Base-by-base conservation (phyloP, 805 yeast genomes). In the Starmerella gropengiesseri region DNA sequence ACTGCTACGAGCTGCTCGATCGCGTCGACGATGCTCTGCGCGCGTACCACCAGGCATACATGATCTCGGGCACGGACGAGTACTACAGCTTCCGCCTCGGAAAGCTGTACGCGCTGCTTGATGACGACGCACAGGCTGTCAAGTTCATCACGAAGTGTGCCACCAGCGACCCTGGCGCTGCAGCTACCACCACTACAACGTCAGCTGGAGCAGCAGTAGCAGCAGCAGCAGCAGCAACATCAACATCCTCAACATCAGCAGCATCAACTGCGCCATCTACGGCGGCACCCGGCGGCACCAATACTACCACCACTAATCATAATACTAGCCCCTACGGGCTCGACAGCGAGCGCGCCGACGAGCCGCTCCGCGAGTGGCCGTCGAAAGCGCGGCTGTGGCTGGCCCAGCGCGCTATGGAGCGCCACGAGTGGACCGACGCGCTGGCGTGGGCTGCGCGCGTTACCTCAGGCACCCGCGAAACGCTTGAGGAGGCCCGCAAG, bases 311-410 rank as follows among this genome's bases (percentile, higher is more conserved):
- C 16, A n/a, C n/a, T n/a, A n/a, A n/a, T n/a, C n/a, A n/a, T n/a
- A n/a, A n/a, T 31, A 30, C 31, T 31, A 25, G n/a, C n/a, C n/a
- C n/a, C n/a, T n/a, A n/a, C n/a, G n/a, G n/a, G n/a, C 27, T 23
- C 27, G 27, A 23, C 27, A 8, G 11, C 7, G 31, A 22, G 25
- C 13, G 18, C 13, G 25, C 23, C 11, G 47, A 40, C 6, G 48
- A 50, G 12, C 21, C 23, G 11, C 40, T 28, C 5, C 42, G 43
- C 31, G 52, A 49, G 26, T 49, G 52, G 52, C 52, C 50, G 9
- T 19, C 78, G 8, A 81, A 78, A 55, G 93, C 95, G 0, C 66
- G 91, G 31, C 64, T 87, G 41, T 87, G 96, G 96, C 63, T 87
- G 20, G 94, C 95, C 1, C 70, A 76, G 40, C 63, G 70, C 50